Percentiles rank a stretch among this genome's conserved stretches.
phyloP scores from a whole-genome alignment of 1,284 basidiomycete genomes.

The Microbotryomycetes sp. region DNA sequence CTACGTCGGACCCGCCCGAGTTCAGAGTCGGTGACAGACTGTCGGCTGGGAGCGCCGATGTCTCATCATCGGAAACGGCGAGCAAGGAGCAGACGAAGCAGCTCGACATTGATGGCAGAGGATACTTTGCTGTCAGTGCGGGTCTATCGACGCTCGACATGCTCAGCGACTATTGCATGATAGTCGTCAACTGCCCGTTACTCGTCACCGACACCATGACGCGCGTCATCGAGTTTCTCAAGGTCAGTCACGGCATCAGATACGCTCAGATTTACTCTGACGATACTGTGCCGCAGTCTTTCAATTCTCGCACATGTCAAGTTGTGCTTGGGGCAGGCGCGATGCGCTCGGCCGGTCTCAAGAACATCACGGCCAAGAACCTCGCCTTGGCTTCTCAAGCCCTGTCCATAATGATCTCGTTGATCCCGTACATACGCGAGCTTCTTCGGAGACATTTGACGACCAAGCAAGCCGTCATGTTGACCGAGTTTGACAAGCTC shows the following conservation, averaged over 20 bases:
- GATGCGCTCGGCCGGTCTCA: slow-evolving; percentile 93
- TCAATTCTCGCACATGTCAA: slow-evolving; percentile 97
- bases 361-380: slow-evolving; percentile 98
- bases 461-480: slow-evolving; percentile 88
- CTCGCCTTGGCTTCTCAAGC: slow-evolving; percentile 92
- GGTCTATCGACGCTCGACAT: slow-evolving; percentile 69
- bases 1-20: slow-evolving; percentile 69
- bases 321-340: slow-evolving; percentile 96
- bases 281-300: slow-evolving; percentile 48
- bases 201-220: slow-evolving; percentile 91
- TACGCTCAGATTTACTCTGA: background rate
- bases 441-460: slow-evolving; percentile 85
- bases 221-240: slow-evolving; percentile 88
- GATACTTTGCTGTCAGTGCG: slow-evolving; percentile 78
- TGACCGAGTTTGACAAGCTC: slow-evolving; percentile 96
- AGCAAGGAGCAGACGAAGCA: slow-evolving; percentile 52
- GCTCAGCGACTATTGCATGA: slow-evolving; percentile 74
- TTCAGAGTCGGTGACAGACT: slow-evolving; percentile 46
- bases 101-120: slow-evolving; percentile 71
- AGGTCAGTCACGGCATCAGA: slow-evolving; percentile 44
- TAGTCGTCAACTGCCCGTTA: slow-evolving; percentile 79
- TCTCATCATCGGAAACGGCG: slow-evolving; percentile 31
- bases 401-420: slow-evolving; percentile 84
- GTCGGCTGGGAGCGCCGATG: background rate
- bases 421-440: slow-evolving; percentile 93